A percentile compares a stretch with the other conserved stretches of the same genome.
phyloP scores from a whole-genome alignment of 768 basidiomycete species.

The Lyophyllum decastes region DNA sequence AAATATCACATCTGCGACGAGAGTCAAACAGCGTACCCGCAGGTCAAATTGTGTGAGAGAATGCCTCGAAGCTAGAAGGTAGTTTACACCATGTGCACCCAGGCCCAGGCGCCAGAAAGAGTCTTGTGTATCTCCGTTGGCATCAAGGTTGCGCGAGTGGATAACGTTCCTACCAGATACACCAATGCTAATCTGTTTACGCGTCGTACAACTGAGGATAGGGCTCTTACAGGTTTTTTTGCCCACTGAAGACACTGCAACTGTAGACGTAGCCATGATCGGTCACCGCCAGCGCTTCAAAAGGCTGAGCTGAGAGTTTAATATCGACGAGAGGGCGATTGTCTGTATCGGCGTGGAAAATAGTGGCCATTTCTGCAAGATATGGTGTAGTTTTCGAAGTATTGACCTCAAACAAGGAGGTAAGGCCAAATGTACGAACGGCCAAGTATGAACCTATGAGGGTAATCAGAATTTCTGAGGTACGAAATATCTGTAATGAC shows the following conservation, averaged over 20 bases:
- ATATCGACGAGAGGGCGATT: constrained; percentile 49
- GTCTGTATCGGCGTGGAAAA: constrained; percentile 42
- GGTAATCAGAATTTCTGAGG: background rate
- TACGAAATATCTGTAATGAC: background rate
- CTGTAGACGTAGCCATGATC: constrained; percentile 53
- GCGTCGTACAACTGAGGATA: background rate
- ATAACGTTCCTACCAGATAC: constrained; percentile 6
- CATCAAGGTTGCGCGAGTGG: constrained; percentile 4
- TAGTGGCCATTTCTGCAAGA: constrained; percentile 34
- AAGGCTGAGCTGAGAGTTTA: constrained; percentile 32
- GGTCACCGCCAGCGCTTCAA: constrained; percentile 47
- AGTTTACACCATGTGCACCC: constrained; percentile 33
- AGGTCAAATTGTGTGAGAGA: constrained; percentile 50
- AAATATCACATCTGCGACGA: background rate
- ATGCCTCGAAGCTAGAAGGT: constrained; percentile 49
- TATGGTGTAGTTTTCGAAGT: constrained; percentile 12
- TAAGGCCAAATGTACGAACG: constrained; percentile 49
- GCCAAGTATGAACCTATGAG: constrained; percentile 32
- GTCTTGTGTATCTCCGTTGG: constrained; percentile 21
- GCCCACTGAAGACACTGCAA: constrained; percentile 37
- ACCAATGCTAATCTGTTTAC: background rate
- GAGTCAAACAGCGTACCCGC: constrained; percentile 43
- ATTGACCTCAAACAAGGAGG: constrained; percentile 38
- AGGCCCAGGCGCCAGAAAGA: constrained; percentile 56
- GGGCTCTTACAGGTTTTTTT: constrained; percentile 41